Conservation (phyloP, 2,329 filamentous ascomycete species). For the Colletotrichum viniferum region DNA sequence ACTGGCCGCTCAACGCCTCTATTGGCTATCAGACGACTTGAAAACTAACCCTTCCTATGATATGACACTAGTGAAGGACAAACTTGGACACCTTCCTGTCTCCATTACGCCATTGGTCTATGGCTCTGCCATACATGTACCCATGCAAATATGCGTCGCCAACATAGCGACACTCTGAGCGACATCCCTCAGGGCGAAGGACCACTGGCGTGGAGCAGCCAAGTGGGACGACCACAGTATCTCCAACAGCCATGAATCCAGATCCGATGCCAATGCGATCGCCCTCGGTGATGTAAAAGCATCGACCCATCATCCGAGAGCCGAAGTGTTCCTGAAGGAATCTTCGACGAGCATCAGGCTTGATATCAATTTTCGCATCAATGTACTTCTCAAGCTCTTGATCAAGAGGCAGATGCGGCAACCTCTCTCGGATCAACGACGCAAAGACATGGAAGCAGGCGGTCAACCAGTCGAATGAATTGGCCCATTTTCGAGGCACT, state of each 20-base stretch:
- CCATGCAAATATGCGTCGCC: slow-evolving; percentile 38
- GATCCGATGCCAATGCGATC: slow-evolving; percentile 35
- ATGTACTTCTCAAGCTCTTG: slow-evolving; percentile 11
- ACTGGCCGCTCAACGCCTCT: no score
- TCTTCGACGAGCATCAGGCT: not conserved
- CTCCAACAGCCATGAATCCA: slow-evolving; percentile 30
- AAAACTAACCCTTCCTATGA: no score
- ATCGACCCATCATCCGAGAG: slow-evolving; percentile 25
- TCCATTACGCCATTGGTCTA: slow-evolving; percentile 35
- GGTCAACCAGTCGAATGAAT: slow-evolving; percentile 22
- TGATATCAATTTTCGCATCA: not conserved
- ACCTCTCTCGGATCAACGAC: slow-evolving; percentile 17
- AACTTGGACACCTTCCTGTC: slow-evolving; percentile 47
- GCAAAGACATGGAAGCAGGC: slow-evolving; percentile 26
- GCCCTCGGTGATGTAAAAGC: slow-evolving; percentile 25
- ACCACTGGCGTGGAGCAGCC: slow-evolving; percentile 39
- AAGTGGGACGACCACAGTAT: slow-evolving; percentile 36
- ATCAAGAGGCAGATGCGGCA: slow-evolving; percentile 24
- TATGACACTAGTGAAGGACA: not conserved
- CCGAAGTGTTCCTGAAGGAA: slow-evolving; percentile 24
- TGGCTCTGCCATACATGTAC: slow-evolving; percentile 37
- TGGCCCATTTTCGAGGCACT: slow-evolving; percentile 13
- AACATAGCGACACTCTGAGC: slow-evolving; percentile 32
- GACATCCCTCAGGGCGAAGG: slow-evolving; percentile 28
- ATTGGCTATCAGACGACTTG: no score